A percentile compares a stretch with the other conserved stretches of the same genome.
These are phyloP conservation scores for Rhodotorula sp. DNA, from an alignment of 1,284 basidiomycete species.

Conservation along the genomic window DNA sequence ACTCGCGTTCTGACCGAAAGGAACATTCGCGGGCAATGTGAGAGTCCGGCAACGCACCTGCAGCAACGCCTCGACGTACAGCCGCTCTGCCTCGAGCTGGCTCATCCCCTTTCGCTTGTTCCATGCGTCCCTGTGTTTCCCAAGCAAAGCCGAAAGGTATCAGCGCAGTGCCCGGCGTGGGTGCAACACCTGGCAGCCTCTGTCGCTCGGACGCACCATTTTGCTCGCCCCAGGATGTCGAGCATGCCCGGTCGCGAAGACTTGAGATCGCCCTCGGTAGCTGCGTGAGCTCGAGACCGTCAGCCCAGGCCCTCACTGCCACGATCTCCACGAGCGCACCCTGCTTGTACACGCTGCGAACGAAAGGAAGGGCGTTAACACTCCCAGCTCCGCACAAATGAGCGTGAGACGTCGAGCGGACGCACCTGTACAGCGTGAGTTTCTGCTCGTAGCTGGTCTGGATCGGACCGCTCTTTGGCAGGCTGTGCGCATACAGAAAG, in stretches of 20 bases:
- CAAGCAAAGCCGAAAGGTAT: too few species aligned
- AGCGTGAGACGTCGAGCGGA: too few species aligned
- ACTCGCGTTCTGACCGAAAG: background rate
- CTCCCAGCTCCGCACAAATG: background rate
- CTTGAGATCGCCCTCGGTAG: constrained; percentile 81
- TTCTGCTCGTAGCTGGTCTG: constrained; percentile 98
- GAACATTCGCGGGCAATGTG: too few species aligned
- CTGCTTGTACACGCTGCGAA: constrained; percentile 48
- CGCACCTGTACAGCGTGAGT: constrained; percentile 84
- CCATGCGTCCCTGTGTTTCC: constrained; percentile 83
- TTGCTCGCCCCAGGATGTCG: constrained; percentile 90
- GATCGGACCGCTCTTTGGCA: constrained; percentile 92
- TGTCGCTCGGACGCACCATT: constrained; percentile 61
- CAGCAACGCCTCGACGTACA: constrained; percentile 71
- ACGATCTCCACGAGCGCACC: constrained; percentile 24
- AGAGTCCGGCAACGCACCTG: constrained; percentile 55
- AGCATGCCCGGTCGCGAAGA: constrained; percentile 77
- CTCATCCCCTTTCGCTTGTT: constrained; percentile 66
- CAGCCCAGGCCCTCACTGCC: background rate
- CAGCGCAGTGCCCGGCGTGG: too few species aligned
- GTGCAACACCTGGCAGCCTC: too few species aligned
- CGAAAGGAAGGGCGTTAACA: background rate
- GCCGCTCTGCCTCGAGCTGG: constrained; percentile 65
- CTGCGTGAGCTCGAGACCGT: constrained; percentile 51
- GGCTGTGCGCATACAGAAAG: constrained; percentile 42